Conservation (phyloP, 371 early-diverging fungal genomes). For the Umbelopsis sp. region DNA sequence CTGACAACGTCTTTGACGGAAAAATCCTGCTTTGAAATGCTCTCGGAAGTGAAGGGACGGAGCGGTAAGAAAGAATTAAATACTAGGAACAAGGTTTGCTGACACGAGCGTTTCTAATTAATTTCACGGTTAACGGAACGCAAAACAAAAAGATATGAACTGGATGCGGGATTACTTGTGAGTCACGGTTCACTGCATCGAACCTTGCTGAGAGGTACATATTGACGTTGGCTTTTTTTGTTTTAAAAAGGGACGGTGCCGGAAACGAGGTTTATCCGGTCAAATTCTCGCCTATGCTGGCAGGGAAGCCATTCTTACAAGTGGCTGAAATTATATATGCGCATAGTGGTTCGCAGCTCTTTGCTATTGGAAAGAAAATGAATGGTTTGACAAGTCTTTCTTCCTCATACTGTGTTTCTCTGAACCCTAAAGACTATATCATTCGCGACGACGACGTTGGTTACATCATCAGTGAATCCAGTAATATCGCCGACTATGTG, state of each 20-base stretch:
- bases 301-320: conserved; percentile 52
- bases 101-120: not conserved
- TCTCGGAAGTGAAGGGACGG: conserved; percentile 25
- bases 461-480: conserved; percentile 49
- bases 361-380: conserved; percentile 51
- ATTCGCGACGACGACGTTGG: conserved; percentile 62
- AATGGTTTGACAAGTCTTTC: conserved; percentile 12
- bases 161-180: conserved; percentile 64
- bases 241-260: conserved; percentile 36
- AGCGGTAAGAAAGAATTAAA: conserved; percentile 15
- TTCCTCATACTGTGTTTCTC: conserved; percentile 30
- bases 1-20: conserved; percentile 67
- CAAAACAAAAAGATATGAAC: conserved; percentile 3
- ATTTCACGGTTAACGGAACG: too few relatives aligned
- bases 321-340: conserved; percentile 56
- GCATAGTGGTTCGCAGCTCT: conserved; percentile 55
- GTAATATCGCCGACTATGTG: conserved; percentile 3
- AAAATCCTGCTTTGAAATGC: conserved; percentile 41
- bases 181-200: not conserved
- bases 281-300: conserved; percentile 43
- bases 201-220: not conserved
- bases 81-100: not conserved
- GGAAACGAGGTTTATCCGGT: conserved; percentile 67
- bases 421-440: conserved; percentile 62
- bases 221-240: not conserved